These are phyloP conservation scores for Tetrahymena malaccensis DNA, from an alignment of 73 alveolate species.

Conservation along the genomic window DNA sequence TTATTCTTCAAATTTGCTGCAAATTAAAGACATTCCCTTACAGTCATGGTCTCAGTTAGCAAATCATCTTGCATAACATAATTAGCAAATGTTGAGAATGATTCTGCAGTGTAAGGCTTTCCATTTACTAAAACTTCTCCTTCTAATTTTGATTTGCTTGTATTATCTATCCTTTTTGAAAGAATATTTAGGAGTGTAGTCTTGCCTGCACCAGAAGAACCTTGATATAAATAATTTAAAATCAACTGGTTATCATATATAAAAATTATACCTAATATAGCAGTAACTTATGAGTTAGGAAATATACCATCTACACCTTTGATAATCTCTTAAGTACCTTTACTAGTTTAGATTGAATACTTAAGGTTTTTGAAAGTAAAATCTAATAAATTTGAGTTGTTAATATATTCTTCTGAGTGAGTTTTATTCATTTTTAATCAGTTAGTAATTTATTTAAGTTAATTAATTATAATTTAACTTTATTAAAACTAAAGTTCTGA, in stretches of 20 bases:
- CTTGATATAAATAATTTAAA: background rate
- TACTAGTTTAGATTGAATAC: background rate
- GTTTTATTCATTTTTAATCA: background rate
- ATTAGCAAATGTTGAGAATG: constrained; percentile 16
- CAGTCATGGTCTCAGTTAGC: constrained; percentile 19
- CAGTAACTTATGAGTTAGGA: background rate
- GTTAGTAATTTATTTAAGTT: too few species aligned
- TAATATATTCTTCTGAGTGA: background rate
- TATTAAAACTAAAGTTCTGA: too few species aligned
- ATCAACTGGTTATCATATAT: too few species aligned
- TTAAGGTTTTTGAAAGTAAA: background rate
- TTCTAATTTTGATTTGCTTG: constrained; percentile 41
- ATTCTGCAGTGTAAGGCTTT: background rate
- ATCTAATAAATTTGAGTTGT: background rate
- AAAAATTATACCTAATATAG: background rate
- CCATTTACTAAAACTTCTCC: constrained; percentile 69
- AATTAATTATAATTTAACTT: too few species aligned
- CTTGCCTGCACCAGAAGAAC: constrained; percentile 9
- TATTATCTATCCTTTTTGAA: background rate
- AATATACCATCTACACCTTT: background rate
- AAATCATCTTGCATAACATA: constrained; percentile 51
- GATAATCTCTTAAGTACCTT: background rate
- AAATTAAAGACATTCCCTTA: constrained; percentile 43
- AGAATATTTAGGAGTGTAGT: constrained; percentile 10
- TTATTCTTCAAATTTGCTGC: constrained; percentile 39